Evolutionary conservation across 2,329 filamentous ascomycete species (phyloP).

Genomic region (Alternaria dauci): DNA sequence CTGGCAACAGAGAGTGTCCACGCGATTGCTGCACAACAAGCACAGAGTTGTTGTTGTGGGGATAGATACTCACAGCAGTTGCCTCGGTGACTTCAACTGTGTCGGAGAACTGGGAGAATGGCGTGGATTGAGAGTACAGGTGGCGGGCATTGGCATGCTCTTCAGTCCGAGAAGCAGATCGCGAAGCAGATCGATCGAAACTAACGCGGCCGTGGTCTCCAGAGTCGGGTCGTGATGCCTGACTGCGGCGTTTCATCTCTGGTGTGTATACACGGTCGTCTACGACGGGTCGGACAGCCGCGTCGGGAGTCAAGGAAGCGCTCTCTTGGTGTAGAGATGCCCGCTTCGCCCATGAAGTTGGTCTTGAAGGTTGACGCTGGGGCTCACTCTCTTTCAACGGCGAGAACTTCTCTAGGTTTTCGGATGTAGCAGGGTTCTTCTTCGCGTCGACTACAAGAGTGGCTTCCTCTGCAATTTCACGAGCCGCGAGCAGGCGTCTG

Average conservation of each 20-base stretch:
- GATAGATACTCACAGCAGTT: slow-evolving; percentile 66
- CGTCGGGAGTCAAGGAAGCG: slow-evolving; percentile 39
- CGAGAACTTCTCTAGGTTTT: slow-evolving; percentile 18
- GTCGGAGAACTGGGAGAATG: slow-evolving; percentile 57
- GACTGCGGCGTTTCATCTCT: slow-evolving; percentile 42
- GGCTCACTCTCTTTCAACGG: slow-evolving; percentile 31
- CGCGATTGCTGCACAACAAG: slow-evolving; percentile 67
- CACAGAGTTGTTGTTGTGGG: slow-evolving; percentile 70
- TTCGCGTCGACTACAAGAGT: slow-evolving; percentile 12
- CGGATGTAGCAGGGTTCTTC: slow-evolving; percentile 23
- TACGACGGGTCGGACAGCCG: slow-evolving; percentile 29
- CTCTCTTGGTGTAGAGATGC: slow-evolving; percentile 43
- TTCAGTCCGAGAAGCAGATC: slow-evolving; percentile 50
- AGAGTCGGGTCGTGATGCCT: slow-evolving; percentile 43
- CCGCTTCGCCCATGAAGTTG: slow-evolving; percentile 38
- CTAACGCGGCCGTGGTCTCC: slow-evolving; percentile 48
- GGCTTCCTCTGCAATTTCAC: slow-evolving; percentile 25
- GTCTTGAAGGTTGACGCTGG: slow-evolving; percentile 28
- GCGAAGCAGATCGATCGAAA: slow-evolving; percentile 49
- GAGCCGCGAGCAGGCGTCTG: slow-evolving; percentile 31
- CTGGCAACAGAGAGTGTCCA: slow-evolving; percentile 34
- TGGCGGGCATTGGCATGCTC: slow-evolving; percentile 55
- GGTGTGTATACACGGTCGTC: slow-evolving; percentile 39
- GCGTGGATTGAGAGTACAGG: slow-evolving; percentile 59
- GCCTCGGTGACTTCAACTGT: slow-evolving; percentile 70